Base-by-base conservation (phyloP, 192 early-diverging fungal species). In the Pilobolus umbonatus region DNA sequence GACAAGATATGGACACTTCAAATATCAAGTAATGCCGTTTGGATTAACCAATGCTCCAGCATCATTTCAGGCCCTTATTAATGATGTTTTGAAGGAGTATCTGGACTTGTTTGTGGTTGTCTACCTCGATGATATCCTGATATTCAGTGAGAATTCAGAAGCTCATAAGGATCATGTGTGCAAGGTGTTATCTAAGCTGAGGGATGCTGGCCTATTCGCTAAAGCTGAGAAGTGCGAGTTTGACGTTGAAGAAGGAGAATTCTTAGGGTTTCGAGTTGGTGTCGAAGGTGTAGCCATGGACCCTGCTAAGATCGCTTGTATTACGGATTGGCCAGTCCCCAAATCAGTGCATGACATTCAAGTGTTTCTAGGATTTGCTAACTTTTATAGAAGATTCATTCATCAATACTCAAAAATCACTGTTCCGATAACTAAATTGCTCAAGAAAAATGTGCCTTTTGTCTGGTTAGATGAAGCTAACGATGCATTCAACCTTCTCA, bases 21-120 rank as follows among this genome's bases (percentile, higher is more conserved):
- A 87, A 53, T 85, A 63, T 42, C 29, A 60, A 0, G 82, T 85
- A n/a, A n/a, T n/a, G n/a, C n/a, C n/a, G n/a, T n/a, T n/a, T n/a
- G n/a, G n/a, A n/a, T n/a, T n/a, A n/a, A n/a, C n/a, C n/a, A n/a
- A n/a, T n/a, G n/a, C n/a, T n/a, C n/a, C n/a, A n/a, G n/a, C n/a
- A n/a, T n/a, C 24, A 0, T 88, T 89, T 62, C 75, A 80, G 57
- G 51, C 55, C 0, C 31, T 76, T 1, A 78, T 83, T n/a, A 77
- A 81, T 45, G 58, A 75, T 19, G 36, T 75, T 2, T 61, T 87
- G 26, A 10, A 39, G 0, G 72, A 74, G 9, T n/a, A 64, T 17
- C 34, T 77, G 0, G 67, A 77, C 34, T 9, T 62, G 9, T 57
- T n/a, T n/a, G n/a, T n/a, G n/a, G n/a, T n/a, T n/a, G n/a, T n/a